Conservation (phyloP, 2,329 filamentous ascomycete genomes). For the Whalleya microplaca region DNA sequence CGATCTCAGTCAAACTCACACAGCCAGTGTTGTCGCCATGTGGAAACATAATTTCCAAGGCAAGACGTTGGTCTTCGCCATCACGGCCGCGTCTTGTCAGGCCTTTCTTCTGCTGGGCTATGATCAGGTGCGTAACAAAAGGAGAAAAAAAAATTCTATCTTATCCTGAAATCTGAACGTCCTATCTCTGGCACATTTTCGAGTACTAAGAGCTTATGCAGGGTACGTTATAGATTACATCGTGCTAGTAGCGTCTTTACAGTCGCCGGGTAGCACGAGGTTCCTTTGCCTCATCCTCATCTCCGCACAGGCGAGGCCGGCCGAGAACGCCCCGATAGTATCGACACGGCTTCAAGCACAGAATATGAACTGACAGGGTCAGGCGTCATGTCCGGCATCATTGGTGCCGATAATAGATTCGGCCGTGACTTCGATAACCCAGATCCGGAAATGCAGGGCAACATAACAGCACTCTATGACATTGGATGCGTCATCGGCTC, state of each 20-base stretch:
- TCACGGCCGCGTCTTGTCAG: constrained; percentile 44
- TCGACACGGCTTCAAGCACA: background rate
- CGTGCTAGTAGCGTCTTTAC: background rate
- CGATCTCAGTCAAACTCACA: background rate
- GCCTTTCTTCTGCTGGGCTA: constrained; percentile 41
- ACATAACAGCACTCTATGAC: constrained; percentile 40
- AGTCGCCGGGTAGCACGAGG: background rate
- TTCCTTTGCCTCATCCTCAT: background rate
- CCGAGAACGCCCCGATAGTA: background rate
- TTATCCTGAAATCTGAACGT: background rate
- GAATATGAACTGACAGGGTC: constrained; percentile 4
- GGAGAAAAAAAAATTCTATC: constrained; percentile 7
- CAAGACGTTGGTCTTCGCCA: constrained; percentile 19
- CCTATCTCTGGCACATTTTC: background rate
- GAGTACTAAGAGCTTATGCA: background rate
- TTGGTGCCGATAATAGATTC: constrained; percentile 46
- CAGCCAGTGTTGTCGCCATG: background rate
- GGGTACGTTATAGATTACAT: background rate
- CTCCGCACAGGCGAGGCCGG: too few relatives aligned
- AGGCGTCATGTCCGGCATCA: constrained; percentile 39
- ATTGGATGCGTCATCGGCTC: constrained; percentile 40
- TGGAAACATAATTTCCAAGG: constrained; percentile 26
- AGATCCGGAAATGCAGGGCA: constrained; percentile 42
- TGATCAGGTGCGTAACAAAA: constrained; percentile 31
- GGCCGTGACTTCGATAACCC: constrained; percentile 42